phyloP scores from a whole-genome alignment of 2,329 filamentous ascomycete species.

The Paecilomyces sp. region DNA sequence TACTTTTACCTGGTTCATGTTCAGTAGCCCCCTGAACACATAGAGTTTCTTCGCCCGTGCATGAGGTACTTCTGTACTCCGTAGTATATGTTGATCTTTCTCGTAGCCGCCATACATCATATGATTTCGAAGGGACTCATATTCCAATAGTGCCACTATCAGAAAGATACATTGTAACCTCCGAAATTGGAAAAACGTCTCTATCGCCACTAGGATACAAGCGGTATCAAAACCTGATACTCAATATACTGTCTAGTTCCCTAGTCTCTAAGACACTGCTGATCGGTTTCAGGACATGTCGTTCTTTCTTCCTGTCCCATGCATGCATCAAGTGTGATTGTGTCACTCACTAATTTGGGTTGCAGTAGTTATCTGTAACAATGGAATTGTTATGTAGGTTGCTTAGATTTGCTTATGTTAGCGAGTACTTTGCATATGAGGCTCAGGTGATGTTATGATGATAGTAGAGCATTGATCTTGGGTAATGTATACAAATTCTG shows the following conservation, averaged over 20 bases:
- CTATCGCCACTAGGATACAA: neutral
- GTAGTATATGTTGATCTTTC: neutral
- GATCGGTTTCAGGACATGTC: neutral
- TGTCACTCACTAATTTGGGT: neutral
- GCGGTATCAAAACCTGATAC: neutral
- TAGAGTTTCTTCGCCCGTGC: neutral
- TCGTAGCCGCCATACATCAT: neutral
- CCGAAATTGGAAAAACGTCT: neutral
- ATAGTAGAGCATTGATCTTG: no score
- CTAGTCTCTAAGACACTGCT: neutral
- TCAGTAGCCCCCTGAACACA: neutral
- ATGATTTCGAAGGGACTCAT: neutral
- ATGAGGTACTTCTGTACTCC: neutral
- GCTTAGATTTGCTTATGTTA: neutral
- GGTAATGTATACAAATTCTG: no score
- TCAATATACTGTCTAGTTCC: neutral
- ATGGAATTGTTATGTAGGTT: neutral
- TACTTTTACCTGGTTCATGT: neutral
- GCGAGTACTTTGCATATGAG: neutral
- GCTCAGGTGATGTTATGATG: no score
- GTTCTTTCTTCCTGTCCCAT: neutral
- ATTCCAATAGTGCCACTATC: neutral
- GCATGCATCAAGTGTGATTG: neutral
- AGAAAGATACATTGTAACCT: neutral
- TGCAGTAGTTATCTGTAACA: neutral